Base-by-base conservation (phyloP, 805 yeast genomes). In the Cyberlindnera euphorbiiphila region DNA sequence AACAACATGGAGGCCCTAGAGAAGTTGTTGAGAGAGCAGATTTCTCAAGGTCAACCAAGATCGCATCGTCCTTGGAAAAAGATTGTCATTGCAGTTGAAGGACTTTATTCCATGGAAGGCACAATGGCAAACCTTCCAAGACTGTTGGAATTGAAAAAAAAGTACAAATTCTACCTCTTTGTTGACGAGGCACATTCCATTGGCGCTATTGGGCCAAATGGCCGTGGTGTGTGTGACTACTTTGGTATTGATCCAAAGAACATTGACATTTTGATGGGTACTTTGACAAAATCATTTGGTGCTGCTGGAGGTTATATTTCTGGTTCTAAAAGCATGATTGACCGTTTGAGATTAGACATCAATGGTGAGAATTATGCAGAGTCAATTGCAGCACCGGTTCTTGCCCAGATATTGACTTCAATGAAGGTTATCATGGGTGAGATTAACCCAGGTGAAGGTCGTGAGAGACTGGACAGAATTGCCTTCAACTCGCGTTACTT, bases 171-270 rank as follows among this genome's bases (percentile, higher is more conserved):
- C 57, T 86, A 85, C 56, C 65, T 93, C 36, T 93, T 85, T 56
- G 85, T 94, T 45, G 99, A 93, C 61, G 99, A 93, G 62, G 98
- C 98, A 10, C 99, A 93, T 62, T 91, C 98, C 5, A 83, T 93
- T 54, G 99, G 99, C 53, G 98, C 98, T n/a, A 73, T 93, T 65
- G 99, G 99, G 20, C 93, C 94, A 29, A 65, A 65, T 36, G 98
- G 98, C 31, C 80, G 85, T 56, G 99, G 99, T 56, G 83, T 93
- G 25, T 89, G 97, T 66, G 98, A 93, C 56, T 85, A 86, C 64
- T 93, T 85, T 60, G 82, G 81, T 37, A 76, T 93, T 33, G 73
- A 78, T 47, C 91, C 98, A 27, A 59, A 65, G 10, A 76, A 76
- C 29, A 69, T 93, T 40, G 99, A 93, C 64, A 67, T 93, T 45